Base-by-base conservation (phyloP, 208 protist species). In the Trichomonas gallinae region DNA sequence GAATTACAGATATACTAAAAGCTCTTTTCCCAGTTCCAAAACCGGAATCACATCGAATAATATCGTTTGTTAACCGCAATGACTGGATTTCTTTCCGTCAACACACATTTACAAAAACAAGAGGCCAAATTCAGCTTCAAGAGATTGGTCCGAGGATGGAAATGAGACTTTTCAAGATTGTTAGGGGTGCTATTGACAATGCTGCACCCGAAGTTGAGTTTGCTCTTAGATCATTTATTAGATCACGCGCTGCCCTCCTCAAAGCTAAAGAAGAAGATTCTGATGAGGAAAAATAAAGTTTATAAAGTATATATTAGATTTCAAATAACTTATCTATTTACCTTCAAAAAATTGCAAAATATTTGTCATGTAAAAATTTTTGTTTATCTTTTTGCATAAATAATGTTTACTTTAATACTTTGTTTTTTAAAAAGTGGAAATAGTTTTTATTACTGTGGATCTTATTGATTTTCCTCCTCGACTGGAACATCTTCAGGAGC, bases 41-140 rank as follows among this genome's bases (percentile, higher is more conserved):
- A 97, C 97, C 98, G 31, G 98, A 99, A 45, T 98, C 98, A 31
- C 98, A 97, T 49, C 98, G 99, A 87, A 98, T 99, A 21, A 97
- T 99, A 34, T 99, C 99, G 2, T 99, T 99, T 97, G 98, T 98
- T 96, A 99, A 99, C 97, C 96, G 98, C n/a, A 98, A 98, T 96
- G 99, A 99, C 97, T 99, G 98, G 97, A 99, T 99, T 97, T 99
- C 98, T 89, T 99, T 99, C 97, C 98, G 99, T 58, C 99, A 99
- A 97, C 99, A 99, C 98, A 98, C 98, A 13, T 99, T 89, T 49
- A 91, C 15, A n/a, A 49, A 51, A 48, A 46, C 96, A 26, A 81
- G 48, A 13, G 88, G 98, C 72, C 97, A 99, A 40, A 98, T 99
- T 72, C 98, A 99, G 96, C 97, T 99, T 96, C 98, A 97, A 31